phyloP scores from a whole-genome alignment of 148 eudicot species.

The Persicaria tinctoria region DNA sequence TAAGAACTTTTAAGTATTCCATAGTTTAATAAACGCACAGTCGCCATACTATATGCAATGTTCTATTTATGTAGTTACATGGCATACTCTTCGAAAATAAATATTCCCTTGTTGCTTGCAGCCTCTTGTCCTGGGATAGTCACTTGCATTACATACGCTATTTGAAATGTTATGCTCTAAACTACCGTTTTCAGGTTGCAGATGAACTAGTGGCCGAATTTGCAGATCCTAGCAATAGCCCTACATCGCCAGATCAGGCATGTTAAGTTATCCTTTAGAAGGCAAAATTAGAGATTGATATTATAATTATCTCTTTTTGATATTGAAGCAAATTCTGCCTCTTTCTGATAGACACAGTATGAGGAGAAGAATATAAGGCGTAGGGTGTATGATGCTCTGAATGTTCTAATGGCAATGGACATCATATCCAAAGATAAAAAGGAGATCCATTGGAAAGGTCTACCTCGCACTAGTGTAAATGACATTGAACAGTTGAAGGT shows the following conservation, averaged over 20 bases:
- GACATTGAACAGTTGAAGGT: constrained; percentile 91
- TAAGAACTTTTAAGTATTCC: background rate
- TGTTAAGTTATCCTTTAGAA: background rate
- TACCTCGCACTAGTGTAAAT: constrained; percentile 69
- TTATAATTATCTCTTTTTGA: background rate
- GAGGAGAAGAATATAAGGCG: constrained; percentile 95
- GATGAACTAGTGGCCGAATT: constrained; percentile 97
- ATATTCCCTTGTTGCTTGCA: background rate
- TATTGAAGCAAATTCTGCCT: background rate
- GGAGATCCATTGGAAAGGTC: constrained; percentile 94
- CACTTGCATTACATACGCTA: background rate
- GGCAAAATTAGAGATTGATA: background rate
- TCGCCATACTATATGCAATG: background rate
- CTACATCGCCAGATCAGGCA: constrained; percentile 61
- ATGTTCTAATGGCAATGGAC: constrained; percentile 97
- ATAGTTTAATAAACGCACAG: background rate
- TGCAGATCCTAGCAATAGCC: constrained; percentile 48
- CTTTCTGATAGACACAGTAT: constrained; percentile 51
- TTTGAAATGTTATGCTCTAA: background rate
- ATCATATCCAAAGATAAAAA: constrained; percentile 88
- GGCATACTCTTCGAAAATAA: background rate
- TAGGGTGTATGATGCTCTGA: constrained; percentile 90
- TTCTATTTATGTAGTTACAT: background rate
- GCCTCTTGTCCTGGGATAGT: background rate
- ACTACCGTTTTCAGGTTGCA: constrained; percentile 55